A percentile compares a stretch with the other conserved stretches of the same genome.
Conservation (phyloP, 2,329 filamentous ascomycete genomes). For the Colletotrichum cereale region DNA sequence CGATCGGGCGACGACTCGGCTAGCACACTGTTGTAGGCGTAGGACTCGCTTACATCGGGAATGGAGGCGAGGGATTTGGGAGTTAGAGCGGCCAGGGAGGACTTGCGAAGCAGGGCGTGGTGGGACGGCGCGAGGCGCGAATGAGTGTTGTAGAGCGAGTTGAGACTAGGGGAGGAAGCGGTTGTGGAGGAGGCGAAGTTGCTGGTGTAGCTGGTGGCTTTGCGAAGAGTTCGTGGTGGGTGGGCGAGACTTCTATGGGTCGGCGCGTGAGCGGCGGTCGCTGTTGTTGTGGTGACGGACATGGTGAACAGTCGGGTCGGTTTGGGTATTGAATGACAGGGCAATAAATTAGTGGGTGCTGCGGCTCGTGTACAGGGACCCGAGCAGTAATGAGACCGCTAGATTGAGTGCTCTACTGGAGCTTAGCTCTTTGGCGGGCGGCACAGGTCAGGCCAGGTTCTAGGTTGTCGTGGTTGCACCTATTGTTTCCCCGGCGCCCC, state of each 20-base stretch:
- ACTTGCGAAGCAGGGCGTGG: slow-evolving; percentile 72
- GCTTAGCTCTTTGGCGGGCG: slow-evolving; percentile 20
- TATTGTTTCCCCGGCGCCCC: slow-evolving; percentile 34
- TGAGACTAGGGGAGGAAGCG: slow-evolving; percentile 71
- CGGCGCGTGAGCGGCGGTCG: slow-evolving; percentile 38
- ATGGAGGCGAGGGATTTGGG: slow-evolving; percentile 72
- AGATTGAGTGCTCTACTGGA: slow-evolving; percentile 32
- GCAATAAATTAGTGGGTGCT: slow-evolving; percentile 28
- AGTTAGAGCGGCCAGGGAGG: slow-evolving; percentile 78
- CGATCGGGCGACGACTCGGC: slow-evolving; percentile 56
- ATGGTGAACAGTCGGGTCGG: slow-evolving; percentile 28
- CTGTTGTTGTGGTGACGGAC: slow-evolving; percentile 41
- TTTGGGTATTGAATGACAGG: slow-evolving; percentile 21
- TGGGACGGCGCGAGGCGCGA: slow-evolving; percentile 56
- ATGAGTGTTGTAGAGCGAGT: slow-evolving; percentile 63
- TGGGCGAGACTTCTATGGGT: slow-evolving; percentile 40
- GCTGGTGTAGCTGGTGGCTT: slow-evolving; percentile 51
- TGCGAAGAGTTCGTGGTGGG: slow-evolving; percentile 55
- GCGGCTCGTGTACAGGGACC: slow-evolving; percentile 28
- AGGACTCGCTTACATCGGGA: slow-evolving; percentile 74
- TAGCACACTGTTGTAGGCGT: slow-evolving; percentile 69
- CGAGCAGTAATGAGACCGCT: slow-evolving; percentile 21
- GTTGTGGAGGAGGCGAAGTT: slow-evolving; percentile 54
- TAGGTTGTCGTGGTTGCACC: slow-evolving; percentile 20
- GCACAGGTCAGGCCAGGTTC: slow-evolving; percentile 36